Conservation (phyloP, 345 rosid genomes). For the Gossypium mustelinum region DNA sequence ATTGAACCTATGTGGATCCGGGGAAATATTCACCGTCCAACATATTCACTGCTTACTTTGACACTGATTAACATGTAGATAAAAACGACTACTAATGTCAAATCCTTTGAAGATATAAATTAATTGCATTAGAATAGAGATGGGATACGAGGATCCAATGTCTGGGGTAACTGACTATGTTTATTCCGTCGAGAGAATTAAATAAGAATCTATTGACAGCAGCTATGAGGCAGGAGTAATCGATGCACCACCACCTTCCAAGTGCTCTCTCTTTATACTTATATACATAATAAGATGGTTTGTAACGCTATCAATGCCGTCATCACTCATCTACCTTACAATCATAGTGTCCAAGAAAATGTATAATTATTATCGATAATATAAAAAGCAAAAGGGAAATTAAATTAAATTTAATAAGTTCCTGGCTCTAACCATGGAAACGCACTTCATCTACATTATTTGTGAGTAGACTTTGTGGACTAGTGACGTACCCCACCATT, state of each 20-base stretch:
- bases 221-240: too few relatives aligned
- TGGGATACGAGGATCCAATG: too few relatives aligned
- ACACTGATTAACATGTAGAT: not conserved
- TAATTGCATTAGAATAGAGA: too few relatives aligned
- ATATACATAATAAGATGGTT: constrained; percentile 28
- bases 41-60: too few relatives aligned
- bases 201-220: too few relatives aligned
- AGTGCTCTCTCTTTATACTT: constrained; percentile 12
- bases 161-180: too few relatives aligned
- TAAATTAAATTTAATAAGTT: not conserved
- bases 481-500: constrained; percentile 17
- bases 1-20: not conserved
- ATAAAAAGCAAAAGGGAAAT: not conserved
- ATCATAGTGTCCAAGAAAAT: constrained; percentile 25
- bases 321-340: constrained; percentile 19
- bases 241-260: constrained; percentile 12
- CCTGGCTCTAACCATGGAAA: constrained; percentile 12
- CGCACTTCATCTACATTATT: constrained; percentile 29
- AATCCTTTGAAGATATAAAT: not conserved
- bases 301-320: constrained; percentile 43
- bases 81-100: not conserved
- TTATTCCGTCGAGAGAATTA: too few relatives aligned
- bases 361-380: not conserved
- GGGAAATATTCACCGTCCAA: not conserved
- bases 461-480: constrained; percentile 12